Base-by-base conservation (phyloP, 2,329 filamentous ascomycete species). In the Cladosporium sp. region DNA sequence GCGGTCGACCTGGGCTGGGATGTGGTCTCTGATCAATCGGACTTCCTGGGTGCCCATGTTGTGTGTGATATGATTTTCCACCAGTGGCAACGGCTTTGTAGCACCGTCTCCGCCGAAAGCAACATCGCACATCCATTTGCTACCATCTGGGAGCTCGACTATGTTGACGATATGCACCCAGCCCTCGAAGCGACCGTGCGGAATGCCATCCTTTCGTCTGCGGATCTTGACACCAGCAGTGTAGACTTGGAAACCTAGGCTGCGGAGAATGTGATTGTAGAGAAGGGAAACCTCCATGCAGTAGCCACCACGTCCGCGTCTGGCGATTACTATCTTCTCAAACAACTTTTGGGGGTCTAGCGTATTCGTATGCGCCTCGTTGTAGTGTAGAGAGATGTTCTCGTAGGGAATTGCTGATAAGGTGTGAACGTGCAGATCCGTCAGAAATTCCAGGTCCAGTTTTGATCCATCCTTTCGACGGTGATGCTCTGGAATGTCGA, bases 51-150 rank as follows among this genome's bases (percentile, higher is more conserved):
- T 67, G 6, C 70, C 68, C 16, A 73, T 66, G 59, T 72, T 71
- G 28, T 39, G n/a, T 58, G 74, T 70, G 28, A 79, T 77, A 66
- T 84, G 79, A 16, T 78, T 76, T 3, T 84, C 80, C 46, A 85
- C 72, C 1, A 91, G 76, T 0, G 81, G 82, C 54, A 91, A 75
- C 3, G 89, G 88, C n/a, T 77, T 76, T 1, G 84, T 88, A 2
- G 87, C 81, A 10, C 86, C 84, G 69, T 88, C 85, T 21, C 84
- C 85, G 54, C 89, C 89, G 70, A 91, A 91, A 2, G 83, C 86
- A n/a, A 89, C 85, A 72, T 91, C 89, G 10, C 87, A 76, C 71
- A 85, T 77, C 74, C 84, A 88, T 63, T 80, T 78, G 43, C 78
- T 79, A 8, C 79, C 76, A 25, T 79, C 73, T 1, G 91, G 76